Percentiles rank a stretch among this genome's conserved stretches.
phyloP scores from a whole-genome alignment of 2,329 filamentous ascomycete genomes.

The Thermomyces lanuginosus region DNA sequence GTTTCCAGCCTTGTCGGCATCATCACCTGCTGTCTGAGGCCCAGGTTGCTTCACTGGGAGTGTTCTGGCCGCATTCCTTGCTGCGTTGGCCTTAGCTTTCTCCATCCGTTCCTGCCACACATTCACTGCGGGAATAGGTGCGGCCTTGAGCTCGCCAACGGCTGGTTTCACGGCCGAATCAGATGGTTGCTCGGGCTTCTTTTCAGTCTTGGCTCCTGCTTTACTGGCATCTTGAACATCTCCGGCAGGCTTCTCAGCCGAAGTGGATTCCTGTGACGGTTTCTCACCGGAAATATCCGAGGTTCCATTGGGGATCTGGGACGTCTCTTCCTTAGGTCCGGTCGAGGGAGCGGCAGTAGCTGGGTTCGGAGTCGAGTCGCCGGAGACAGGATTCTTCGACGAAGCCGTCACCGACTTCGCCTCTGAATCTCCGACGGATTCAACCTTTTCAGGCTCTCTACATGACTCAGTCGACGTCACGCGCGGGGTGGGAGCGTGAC shows the following conservation, averaged over 20 bases:
- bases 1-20: constrained; percentile 20
- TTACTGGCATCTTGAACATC: no score
- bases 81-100: constrained; percentile 28
- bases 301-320: constrained; percentile 45
- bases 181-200: constrained; percentile 37
- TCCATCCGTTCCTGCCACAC: constrained; percentile 70
- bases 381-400: constrained; percentile 21
- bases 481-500: no score
- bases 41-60: no score
- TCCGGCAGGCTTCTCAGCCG: constrained; percentile 40
- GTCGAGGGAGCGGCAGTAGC: constrained; percentile 38
- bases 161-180: constrained; percentile 42
- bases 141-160: constrained; percentile 55
- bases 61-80: constrained; percentile 13
- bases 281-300: constrained; percentile 53
- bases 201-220: constrained; percentile 25
- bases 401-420: constrained; percentile 15
- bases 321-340: constrained; percentile 42
- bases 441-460: constrained; percentile 24
- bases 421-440: constrained; percentile 16
- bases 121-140: constrained; percentile 70
- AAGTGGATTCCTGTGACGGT: constrained; percentile 46
- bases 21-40: constrained; percentile 12
- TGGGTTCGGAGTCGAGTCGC: constrained; percentile 38
- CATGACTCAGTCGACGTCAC: constrained; percentile 32